phyloP scores from a whole-genome alignment of 179 eudicot genomes.

The Nepenthes alata region DNA sequence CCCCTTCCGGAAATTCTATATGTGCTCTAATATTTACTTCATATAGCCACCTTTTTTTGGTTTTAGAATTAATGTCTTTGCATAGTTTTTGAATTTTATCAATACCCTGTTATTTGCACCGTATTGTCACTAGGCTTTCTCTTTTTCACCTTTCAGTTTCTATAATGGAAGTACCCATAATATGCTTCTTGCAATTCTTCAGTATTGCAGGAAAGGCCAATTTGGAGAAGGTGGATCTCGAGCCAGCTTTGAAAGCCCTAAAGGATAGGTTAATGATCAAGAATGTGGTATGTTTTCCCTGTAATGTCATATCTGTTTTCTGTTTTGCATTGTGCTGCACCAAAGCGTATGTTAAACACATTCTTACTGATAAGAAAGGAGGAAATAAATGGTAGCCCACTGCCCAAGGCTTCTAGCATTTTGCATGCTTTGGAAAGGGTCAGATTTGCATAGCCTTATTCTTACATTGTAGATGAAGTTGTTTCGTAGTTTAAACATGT shows the following conservation, averaged over 20 bases:
- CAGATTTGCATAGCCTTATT: too few species aligned
- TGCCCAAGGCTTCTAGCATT: too few species aligned
- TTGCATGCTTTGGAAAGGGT: too few species aligned
- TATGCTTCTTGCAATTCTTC: conserved; percentile 9
- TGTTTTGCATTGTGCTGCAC: too few species aligned
- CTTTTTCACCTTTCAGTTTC: background rate
- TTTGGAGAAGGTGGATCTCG: conserved; percentile 9
- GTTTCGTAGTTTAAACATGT: too few species aligned
- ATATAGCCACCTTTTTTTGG: too few species aligned
- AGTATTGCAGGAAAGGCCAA: conserved; percentile 16
- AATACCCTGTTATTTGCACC: background rate
- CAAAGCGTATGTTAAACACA: too few species aligned
- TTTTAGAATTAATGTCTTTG: background rate
- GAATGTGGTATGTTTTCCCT: conserved; percentile 71
- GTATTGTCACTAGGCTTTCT: background rate
- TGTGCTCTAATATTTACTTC: too few species aligned
- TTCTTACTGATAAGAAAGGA: background rate
- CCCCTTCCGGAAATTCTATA: too few species aligned
- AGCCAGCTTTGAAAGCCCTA: conserved; percentile 82
- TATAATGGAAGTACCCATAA: background rate
- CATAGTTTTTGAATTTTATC: background rate
- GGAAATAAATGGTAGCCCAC: too few species aligned
- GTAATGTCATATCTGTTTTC: background rate
- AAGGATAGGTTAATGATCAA: conserved; percentile 96
- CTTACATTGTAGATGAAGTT: too few species aligned